These are phyloP conservation scores for Arthrobotrys megalospora DNA, from an alignment of 2,329 filamentous ascomycete genomes.

Conservation along the genomic window DNA sequence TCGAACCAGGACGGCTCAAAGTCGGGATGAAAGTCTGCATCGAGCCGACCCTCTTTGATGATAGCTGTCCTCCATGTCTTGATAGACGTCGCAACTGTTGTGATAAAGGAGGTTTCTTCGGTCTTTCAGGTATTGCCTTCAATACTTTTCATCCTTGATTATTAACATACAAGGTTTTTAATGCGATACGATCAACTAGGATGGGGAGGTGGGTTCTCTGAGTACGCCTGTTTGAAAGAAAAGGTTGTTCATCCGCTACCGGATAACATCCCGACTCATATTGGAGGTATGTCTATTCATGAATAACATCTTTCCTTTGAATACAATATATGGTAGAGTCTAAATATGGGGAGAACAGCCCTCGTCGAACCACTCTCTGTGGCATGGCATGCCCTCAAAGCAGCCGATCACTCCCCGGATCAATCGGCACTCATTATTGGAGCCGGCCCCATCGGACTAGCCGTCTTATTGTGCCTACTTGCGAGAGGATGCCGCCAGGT, in stretches of 20 bases:
- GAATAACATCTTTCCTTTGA: slow-evolving; percentile 55
- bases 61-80: slow-evolving; percentile 73
- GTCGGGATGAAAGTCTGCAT: slow-evolving; percentile 74
- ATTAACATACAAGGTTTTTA: not conserved
- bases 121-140: slow-evolving; percentile 65
- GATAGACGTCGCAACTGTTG: slow-evolving; percentile 74
- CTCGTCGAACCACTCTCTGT: slow-evolving; percentile 77
- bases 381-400: slow-evolving; percentile 75
- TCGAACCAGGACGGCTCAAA: slow-evolving; percentile 68
- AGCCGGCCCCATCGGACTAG: slow-evolving; percentile 76
- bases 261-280: slow-evolving; percentile 71
- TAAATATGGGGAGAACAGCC: slow-evolving; percentile 67
- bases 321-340: slow-evolving; percentile 46
- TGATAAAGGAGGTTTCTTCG: slow-evolving; percentile 72
- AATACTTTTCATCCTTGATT: not conserved
- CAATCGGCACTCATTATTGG: slow-evolving; percentile 74
- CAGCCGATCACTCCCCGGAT: slow-evolving; percentile 68
- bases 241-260: slow-evolving; percentile 69
- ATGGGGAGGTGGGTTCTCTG: slow-evolving; percentile 67
- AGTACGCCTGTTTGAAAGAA: slow-evolving; percentile 71
- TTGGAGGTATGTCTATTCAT: slow-evolving; percentile 67
- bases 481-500: slow-evolving; percentile 72
- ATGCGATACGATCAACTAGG: slow-evolving; percentile 51
- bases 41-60: slow-evolving; percentile 71
- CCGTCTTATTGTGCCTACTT: slow-evolving; percentile 74